Evolutionary conservation across 257 asterid genomes (phyloP), one percentile per base, ranked within the genome.

Genomic region (Nicotiana tomentosiformis): DNA sequence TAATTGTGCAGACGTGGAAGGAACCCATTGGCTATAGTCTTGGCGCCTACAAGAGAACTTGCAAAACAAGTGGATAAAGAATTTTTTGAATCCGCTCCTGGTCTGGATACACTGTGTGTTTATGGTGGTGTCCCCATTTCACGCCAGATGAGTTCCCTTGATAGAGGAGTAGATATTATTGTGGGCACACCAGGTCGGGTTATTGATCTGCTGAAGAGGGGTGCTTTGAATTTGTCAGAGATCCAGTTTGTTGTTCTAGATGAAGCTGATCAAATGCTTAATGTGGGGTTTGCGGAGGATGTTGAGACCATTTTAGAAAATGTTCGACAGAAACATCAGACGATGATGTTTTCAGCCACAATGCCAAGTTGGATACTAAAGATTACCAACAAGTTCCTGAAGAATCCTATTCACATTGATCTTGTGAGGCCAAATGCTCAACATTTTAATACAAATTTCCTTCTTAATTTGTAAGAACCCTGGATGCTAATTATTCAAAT

Each of bases 181-280:
- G 98, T 96, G 53, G 98, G 98, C 37, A 96, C 99, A 39, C 98
- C 98, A 83, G 99, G 99, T 77, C 95, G 98, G 57, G 85, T 93
- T 85, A 96, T 93, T 85, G 98, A 96, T 91, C 91, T 96, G 91
- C 88, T 96, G 51, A 91, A 94, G 86, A 97, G 99, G 82, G 99
- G 99, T 65, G 58, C 98, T 58, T 85, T 96, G 87, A 87, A 91
- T 85, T 86, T 96, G 82, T 60, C 92, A 1, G 94, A 94, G 85
- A 92, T 96, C 72, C 89, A 91, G 86, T 96, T 93, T 87, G 93
- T 93, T 77, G 97, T 96, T 85, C 93, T 96, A 70, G 98, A 96
- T 86, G 99, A 96, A 88, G 98, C 98, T 77, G 99, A 96, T 88
- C 98, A 96, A 89, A 96, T 96, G 99, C 99, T 96, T 86, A 96